Evolutionary conservation across 345 rosid species (phyloP).

Genomic region (Tarenaya hassleriana): DNA sequence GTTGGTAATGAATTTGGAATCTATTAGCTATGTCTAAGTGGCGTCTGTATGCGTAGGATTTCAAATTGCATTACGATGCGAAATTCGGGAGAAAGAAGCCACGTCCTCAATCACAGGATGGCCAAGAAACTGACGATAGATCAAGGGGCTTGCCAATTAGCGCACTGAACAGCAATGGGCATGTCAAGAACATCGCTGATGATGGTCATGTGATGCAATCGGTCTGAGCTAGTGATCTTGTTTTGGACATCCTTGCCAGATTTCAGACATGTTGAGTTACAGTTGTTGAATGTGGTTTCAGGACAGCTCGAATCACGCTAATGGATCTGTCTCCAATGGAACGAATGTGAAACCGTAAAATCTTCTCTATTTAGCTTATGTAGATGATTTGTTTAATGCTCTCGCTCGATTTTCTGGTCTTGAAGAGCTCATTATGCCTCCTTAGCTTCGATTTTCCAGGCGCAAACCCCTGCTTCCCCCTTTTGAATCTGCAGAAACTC

Average conservation of each 20-base stretch:
- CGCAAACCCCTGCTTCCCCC: constrained; percentile 75
- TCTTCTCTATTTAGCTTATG: constrained; percentile 5
- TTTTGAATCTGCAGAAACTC: constrained; percentile 82
- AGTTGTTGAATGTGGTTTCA: too few relatives aligned
- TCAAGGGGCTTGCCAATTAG: constrained; percentile 35
- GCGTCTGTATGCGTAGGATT: constrained; percentile 50
- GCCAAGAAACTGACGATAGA: too few relatives aligned
- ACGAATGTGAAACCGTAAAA: constrained; percentile 57
- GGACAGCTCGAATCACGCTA: too few relatives aligned
- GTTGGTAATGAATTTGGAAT: not conserved
- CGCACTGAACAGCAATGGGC: constrained; percentile 30
- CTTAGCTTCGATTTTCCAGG: constrained; percentile 33
- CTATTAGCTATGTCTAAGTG: not conserved
- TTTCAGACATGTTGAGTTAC: too few relatives aligned
- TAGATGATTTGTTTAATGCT: too few relatives aligned
- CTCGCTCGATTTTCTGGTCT: too few relatives aligned
- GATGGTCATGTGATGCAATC: too few relatives aligned
- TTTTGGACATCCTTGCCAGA: too few relatives aligned
- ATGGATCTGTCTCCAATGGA: constrained; percentile 35
- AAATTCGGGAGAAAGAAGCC: constrained; percentile 98
- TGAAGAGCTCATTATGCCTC: constrained; percentile 10
- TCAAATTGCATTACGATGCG: constrained; percentile 63
- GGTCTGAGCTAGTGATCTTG: too few relatives aligned
- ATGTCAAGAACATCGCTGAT: too few relatives aligned
- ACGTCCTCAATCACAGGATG: too few relatives aligned